Percentiles rank a stretch among this genome's conserved stretches.
These are phyloP conservation scores for Thalassiosira ordinaria DNA, from an alignment of 352 stramenopile species.

Conservation along the genomic window DNA sequence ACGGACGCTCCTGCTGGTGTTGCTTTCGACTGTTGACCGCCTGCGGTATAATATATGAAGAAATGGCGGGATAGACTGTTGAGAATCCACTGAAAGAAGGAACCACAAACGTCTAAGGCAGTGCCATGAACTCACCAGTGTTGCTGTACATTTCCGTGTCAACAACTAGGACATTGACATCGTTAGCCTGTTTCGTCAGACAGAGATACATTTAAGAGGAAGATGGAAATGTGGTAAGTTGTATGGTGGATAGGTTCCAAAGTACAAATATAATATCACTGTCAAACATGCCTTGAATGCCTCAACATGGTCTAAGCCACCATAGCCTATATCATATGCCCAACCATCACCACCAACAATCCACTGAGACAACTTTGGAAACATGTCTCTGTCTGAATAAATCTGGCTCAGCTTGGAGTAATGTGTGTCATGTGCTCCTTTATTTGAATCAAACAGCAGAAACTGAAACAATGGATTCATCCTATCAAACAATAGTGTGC, in stretches of 20 bases:
- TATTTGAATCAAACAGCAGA: conserved; percentile 39
- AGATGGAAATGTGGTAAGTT: too few species aligned
- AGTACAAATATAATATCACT: too few species aligned
- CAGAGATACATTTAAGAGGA: too few species aligned
- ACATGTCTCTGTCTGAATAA: conserved; percentile 79
- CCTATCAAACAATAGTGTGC: conserved; percentile 72
- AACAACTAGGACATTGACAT: conserved; percentile 86
- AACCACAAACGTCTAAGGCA: too few species aligned
- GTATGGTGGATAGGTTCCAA: too few species aligned
- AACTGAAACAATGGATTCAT: conserved; percentile 74
- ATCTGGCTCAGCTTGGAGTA: conserved; percentile 61
- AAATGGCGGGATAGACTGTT: too few species aligned
- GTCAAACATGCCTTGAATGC: too few species aligned
- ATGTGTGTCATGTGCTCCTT: conserved; percentile 28
- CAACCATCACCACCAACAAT: conserved; percentile 85
- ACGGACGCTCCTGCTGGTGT: conserved; percentile 71
- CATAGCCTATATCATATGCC: conserved; percentile 86
- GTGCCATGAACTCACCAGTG: too few species aligned
- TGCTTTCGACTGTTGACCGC: conserved; percentile 70
- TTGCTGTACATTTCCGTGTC: conserved; percentile 85
- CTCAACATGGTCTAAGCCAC: conserved; percentile 82
- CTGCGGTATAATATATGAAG: too few species aligned
- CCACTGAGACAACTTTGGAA: conserved; percentile 84
- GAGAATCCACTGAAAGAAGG: not conserved
- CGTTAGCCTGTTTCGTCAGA: conserved; percentile 71